Percentiles rank a stretch among this genome's conserved stretches.
These are phyloP conservation scores for Cornus kousa DNA, from an alignment of 148 eudicot species.

Conservation along the genomic window DNA sequence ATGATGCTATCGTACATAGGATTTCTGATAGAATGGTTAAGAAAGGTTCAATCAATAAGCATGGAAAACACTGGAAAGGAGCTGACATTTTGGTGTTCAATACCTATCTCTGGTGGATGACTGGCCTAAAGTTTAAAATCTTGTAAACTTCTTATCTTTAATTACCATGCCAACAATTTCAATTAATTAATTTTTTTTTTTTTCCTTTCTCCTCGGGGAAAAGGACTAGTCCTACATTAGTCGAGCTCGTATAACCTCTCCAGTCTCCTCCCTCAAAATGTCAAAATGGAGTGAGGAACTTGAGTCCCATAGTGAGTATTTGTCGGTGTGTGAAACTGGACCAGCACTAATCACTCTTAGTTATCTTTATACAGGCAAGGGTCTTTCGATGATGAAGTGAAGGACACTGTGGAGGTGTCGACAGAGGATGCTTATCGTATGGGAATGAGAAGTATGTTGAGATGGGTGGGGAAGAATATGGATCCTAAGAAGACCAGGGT, in stretches of 20 bases:
- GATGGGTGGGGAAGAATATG: constrained; percentile 83
- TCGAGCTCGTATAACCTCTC: no score
- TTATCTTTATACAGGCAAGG: constrained; percentile 57
- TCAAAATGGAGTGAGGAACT: no score
- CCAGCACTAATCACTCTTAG: no score
- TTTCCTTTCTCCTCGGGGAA: background rate
- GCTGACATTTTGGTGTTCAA: constrained; percentile 90
- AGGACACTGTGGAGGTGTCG: constrained; percentile 53
- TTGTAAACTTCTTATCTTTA: constrained; percentile 38
- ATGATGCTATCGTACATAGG: constrained; percentile 68
- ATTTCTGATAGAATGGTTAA: constrained; percentile 72
- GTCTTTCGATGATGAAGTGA: constrained; percentile 63
- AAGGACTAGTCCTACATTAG: no score
- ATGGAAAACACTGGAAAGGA: constrained; percentile 89
- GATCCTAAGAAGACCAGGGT: constrained; percentile 72
- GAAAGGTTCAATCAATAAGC: constrained; percentile 79
- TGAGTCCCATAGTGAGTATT: no score
- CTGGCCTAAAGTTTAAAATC: constrained; percentile 75
- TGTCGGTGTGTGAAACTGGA: no score
- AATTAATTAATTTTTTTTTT: background rate
- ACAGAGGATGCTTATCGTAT: constrained; percentile 83
- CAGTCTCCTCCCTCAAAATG: no score
- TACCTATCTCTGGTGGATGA: constrained; percentile 98
- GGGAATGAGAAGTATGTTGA: constrained; percentile 90
- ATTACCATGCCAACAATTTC: background rate